Conservation (phyloP, 164 flowering plant species). For the Berberis thunbergii region DNA sequence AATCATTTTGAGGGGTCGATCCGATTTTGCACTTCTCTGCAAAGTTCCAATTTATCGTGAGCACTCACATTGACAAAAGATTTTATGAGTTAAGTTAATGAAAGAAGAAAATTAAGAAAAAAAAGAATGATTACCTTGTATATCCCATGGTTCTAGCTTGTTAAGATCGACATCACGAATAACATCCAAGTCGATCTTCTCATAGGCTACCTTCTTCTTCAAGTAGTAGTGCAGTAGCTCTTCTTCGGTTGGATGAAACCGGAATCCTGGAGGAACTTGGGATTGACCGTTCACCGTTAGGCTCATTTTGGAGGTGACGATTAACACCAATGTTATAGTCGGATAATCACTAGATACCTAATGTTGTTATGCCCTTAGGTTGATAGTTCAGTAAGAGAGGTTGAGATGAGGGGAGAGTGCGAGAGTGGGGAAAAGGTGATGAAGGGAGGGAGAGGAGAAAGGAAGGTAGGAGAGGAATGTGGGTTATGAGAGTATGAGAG, state of each 20-base stretch:
- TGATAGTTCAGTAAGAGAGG: too few species aligned
- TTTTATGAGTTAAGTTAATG: background rate
- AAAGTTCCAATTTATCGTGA: background rate
- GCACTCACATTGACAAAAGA: background rate
- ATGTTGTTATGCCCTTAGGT: too few species aligned
- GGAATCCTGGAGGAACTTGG: conserved; percentile 84
- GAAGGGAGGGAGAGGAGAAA: too few species aligned
- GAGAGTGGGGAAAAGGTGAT: too few species aligned
- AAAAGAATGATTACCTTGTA: conserved; percentile 50
- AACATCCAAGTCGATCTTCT: conserved; percentile 83
- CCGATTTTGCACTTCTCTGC: conserved; percentile 85
- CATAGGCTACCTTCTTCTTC: conserved; percentile 65
- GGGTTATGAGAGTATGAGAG: too few species aligned
- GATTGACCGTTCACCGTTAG: conserved; percentile 67
- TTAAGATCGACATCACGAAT: conserved; percentile 89
- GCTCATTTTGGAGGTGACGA: conserved; percentile 29
- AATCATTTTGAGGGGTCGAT: conserved; percentile 82
- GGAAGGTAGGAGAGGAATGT: too few species aligned
- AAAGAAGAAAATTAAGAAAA: background rate
- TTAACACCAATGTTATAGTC: too few species aligned
- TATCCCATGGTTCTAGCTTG: conserved; percentile 95
- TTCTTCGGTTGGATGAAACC: conserved; percentile 93
- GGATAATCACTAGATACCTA: too few species aligned
- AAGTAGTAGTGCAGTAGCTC: conserved; percentile 87
- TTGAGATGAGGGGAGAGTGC: too few species aligned